Conservation (phyloP, 768 basidiomycete genomes). For the Wakefieldia striispora region DNA sequence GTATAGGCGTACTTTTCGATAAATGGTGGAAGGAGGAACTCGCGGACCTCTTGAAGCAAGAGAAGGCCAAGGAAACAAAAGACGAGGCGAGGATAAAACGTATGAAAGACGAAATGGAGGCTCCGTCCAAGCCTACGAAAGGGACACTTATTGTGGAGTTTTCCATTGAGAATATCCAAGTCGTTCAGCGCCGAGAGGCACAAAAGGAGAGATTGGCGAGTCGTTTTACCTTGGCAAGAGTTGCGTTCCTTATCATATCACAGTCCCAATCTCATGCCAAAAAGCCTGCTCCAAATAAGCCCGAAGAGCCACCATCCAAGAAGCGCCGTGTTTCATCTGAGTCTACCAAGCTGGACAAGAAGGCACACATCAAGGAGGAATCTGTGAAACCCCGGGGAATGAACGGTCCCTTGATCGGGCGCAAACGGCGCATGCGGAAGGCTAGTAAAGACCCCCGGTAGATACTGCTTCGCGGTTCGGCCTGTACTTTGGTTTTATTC, state of each 20-base stretch:
- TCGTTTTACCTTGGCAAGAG: not conserved
- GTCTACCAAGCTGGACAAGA: slow-evolving; percentile 23
- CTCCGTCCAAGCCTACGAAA: slow-evolving; percentile 36
- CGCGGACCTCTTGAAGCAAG: slow-evolving; percentile 53
- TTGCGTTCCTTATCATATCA: not conserved
- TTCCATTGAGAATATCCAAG: slow-evolving; percentile 92
- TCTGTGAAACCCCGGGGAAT: slow-evolving; percentile 35
- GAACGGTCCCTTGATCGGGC: slow-evolving; percentile 72
- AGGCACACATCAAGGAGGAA: slow-evolving; percentile 19
- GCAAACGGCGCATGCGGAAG: slow-evolving; percentile 74
- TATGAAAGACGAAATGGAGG: slow-evolving; percentile 53
- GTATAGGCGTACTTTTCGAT: slow-evolving; percentile 60
- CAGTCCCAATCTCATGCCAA: slow-evolving; percentile 9
- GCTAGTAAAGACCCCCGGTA: slow-evolving; percentile 22
- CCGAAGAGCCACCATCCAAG: slow-evolving; percentile 39
- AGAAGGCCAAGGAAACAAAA: slow-evolving; percentile 46
- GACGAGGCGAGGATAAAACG: slow-evolving; percentile 55
- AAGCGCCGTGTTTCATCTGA: slow-evolving; percentile 36
- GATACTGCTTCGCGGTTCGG: not conserved
- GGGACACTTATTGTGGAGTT: slow-evolving; percentile 86
- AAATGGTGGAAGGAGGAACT: slow-evolving; percentile 86
- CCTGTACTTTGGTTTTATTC: no score
- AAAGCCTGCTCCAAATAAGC: not conserved
- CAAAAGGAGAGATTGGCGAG: slow-evolving; percentile 38
- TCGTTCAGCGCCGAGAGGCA: slow-evolving; percentile 72